phyloP scores from a whole-genome alignment of 495 filamentous ascomycete genomes.

The Entonaema liquescens region DNA sequence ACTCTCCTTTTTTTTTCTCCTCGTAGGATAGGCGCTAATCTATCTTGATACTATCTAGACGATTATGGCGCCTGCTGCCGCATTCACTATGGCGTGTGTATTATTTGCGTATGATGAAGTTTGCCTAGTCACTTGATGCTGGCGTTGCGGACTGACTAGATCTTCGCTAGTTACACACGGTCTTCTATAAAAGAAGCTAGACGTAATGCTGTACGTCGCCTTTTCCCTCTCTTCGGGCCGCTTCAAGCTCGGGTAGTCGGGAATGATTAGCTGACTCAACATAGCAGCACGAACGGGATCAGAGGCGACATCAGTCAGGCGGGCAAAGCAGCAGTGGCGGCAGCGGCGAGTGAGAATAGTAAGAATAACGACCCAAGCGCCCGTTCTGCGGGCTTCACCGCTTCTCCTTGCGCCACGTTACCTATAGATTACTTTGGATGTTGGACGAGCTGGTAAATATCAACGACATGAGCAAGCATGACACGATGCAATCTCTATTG shows the following conservation, averaged over 20 bases:
- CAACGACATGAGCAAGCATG: neutral
- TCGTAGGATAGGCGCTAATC: constrained; percentile 12
- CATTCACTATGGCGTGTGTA: constrained; percentile 59
- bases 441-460: neutral
- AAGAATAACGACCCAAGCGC: neutral
- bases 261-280: neutral
- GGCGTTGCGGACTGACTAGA: constrained; percentile 16
- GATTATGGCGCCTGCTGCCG: constrained; percentile 55
- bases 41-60: constrained; percentile 44
- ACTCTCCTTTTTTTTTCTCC: neutral
- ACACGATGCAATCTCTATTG: neutral
- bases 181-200: constrained; percentile 55
- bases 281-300: constrained; percentile 36
- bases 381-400: constrained; percentile 12
- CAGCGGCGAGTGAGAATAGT: constrained; percentile 5
- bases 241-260: neutral
- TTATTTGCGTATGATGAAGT: constrained; percentile 47
- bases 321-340: neutral
- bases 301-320: constrained; percentile 22
- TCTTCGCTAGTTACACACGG: constrained; percentile 48
- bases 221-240: neutral
- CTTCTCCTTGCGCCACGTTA: constrained; percentile 19
- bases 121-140: neutral
- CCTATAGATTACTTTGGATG: neutral
- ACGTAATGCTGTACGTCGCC: constrained; percentile 49